Conservation (phyloP, 768 basidiomycete genomes). For the Russula abietina region DNA sequence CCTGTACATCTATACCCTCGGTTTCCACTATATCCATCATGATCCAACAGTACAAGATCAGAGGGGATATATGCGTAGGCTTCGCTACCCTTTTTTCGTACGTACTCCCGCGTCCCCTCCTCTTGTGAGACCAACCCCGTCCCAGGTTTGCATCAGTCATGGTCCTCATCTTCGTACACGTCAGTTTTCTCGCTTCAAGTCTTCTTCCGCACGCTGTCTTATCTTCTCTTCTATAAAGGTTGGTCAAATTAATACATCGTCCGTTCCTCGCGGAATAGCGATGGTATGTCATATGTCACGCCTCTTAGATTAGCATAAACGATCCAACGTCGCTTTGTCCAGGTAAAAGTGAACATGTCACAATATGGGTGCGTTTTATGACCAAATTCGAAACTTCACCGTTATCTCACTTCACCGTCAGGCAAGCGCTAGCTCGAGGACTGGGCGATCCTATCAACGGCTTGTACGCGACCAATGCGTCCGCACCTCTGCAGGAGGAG, state of each 20-base stretch:
- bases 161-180: slow-evolving; percentile 78
- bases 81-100: slow-evolving; percentile 69
- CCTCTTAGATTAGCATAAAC: slow-evolving; percentile 22
- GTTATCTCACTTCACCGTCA: slow-evolving; percentile 29
- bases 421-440: slow-evolving; percentile 39
- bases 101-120: slow-evolving; percentile 30
- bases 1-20: slow-evolving; percentile 16
- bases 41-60: slow-evolving; percentile 38
- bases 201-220: slow-evolving; percentile 26
- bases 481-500: slow-evolving; percentile 49
- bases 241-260: slow-evolving; percentile 75
- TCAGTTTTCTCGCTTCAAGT: slow-evolving; percentile 34
- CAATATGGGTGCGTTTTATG: slow-evolving; percentile 53
- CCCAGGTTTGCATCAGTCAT: slow-evolving; percentile 43
- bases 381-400: slow-evolving; percentile 2
- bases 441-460: slow-evolving; percentile 49
- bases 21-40: slow-evolving; percentile 10
- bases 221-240: slow-evolving; percentile 43
- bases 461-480: slow-evolving; percentile 62
- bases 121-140: slow-evolving; percentile 28
- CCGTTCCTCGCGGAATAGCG: slow-evolving; percentile 61
- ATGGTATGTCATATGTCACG: slow-evolving; percentile 47
- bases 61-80: slow-evolving; percentile 72
- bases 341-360: slow-evolving; percentile 68
- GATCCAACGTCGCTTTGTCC: slow-evolving; percentile 7